Percentiles rank a stretch among this genome's conserved stretches.
These are phyloP conservation scores for Phytopythium cucurbitacearum DNA, from an alignment of 352 stramenopile species.

Conservation along the genomic window DNA sequence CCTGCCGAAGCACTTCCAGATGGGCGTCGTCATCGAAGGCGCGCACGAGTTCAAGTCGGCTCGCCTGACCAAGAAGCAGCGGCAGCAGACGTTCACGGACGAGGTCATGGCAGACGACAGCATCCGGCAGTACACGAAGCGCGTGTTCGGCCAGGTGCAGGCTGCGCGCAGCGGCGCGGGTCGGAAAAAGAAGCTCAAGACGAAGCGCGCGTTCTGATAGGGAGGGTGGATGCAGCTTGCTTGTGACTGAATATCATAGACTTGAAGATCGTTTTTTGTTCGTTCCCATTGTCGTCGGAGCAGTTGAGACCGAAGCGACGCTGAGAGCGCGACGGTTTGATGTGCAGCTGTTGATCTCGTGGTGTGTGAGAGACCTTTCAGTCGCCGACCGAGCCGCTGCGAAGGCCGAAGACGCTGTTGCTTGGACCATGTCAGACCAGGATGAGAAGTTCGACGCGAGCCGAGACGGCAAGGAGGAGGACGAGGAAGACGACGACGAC, in stretches of 20 bases:
- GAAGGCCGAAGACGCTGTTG: neutral
- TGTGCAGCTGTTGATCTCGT: neutral
- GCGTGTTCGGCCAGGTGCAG: conserved; percentile 78
- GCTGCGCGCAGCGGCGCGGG: conserved; percentile 28
- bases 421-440: conserved; percentile 48
- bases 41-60: conserved; percentile 87
- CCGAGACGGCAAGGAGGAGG: conserved; percentile 32
- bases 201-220: conserved; percentile 1
- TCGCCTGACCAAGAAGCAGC: conserved; percentile 90
- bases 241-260: neutral
- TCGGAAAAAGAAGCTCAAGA: conserved; percentile 52
- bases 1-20: conserved; percentile 88
- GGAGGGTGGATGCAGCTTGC: neutral
- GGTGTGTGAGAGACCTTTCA: neutral
- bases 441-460: conserved; percentile 58
- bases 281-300: no score
- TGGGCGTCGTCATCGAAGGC: conserved; percentile 92
- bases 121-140: conserved; percentile 85
- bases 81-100: conserved; percentile 91
- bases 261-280: no score
- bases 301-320: neutral
- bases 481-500: conserved; percentile 39
- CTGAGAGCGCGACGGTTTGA: neutral
- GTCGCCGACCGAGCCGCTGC: conserved; percentile 1
- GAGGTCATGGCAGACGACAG: conserved; percentile 91